Percentiles rank a stretch among this genome's conserved stretches.
Conservation (phyloP, 805 yeast species). For the Saccharomycopsis sp. region DNA sequence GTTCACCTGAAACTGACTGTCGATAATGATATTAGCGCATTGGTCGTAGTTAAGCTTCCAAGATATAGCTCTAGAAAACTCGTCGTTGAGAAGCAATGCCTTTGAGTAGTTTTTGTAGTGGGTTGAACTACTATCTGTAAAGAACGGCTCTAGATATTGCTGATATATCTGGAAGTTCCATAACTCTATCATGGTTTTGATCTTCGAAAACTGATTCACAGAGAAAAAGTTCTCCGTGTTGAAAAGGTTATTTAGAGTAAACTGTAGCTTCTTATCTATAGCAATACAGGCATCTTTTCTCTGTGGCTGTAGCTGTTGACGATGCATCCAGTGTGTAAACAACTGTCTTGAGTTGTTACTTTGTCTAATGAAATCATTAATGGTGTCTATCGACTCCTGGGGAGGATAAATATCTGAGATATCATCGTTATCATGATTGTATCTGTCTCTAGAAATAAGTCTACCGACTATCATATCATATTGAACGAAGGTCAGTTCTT, state of each 20-base stretch:
- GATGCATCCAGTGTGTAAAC: background rate
- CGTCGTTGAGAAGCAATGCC: background rate
- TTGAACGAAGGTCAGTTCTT: background rate
- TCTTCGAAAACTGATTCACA: background rate
- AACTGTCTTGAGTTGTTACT: background rate
- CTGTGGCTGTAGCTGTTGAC: background rate
- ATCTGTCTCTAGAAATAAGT: background rate
- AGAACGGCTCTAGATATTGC: background rate
- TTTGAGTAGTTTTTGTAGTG: background rate
- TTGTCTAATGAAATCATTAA: background rate
- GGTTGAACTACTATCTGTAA: background rate
- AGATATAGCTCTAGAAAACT: background rate
- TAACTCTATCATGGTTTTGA: background rate
- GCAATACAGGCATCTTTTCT: background rate
- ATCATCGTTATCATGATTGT: background rate
- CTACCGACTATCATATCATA: background rate
- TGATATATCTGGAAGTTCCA: background rate
- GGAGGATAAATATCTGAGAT: background rate
- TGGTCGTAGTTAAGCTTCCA: background rate
- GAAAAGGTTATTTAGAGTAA: background rate
- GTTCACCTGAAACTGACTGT: background rate
- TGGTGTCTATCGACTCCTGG: background rate
- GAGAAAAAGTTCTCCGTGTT: background rate
- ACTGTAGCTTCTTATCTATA: background rate
- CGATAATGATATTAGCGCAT: background rate